Base-by-base conservation (phyloP, 2,329 filamentous ascomycete genomes). In the Trichoderma citrinoviride region DNA sequence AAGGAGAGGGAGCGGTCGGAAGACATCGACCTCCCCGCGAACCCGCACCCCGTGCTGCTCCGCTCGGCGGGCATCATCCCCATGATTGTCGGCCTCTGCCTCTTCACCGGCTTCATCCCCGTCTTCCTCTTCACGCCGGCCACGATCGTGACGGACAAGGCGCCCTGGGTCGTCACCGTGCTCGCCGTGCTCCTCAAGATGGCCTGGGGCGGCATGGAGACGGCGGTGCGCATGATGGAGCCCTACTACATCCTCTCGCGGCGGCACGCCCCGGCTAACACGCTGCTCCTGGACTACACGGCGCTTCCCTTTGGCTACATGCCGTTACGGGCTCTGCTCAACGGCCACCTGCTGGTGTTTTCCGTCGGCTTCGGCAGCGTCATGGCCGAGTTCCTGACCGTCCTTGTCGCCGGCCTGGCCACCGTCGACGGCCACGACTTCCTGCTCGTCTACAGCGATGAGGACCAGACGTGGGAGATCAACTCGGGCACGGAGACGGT, bases 261-360 rank as follows among this genome's bases (percentile, higher is more conserved):
- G 60, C 83, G 90, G 3, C 85, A 89, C 68, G 89, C 89, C 3
- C 84, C 87, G 0, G 80, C 88, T 7, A 85, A 82, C 68, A 88
- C 86, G 2, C 81, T 92, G 7, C 88, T 86, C 0, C 82, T 92
- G 10, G 90, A 92, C 75, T 92, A 92, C 74, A 90, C 88, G 0
- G 87, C 87, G 29, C 84, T 90, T 70, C 87, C 90, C 5, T 90
- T 90, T 61, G 85, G 85, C 3, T 87, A 83, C 74, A 82, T 90
- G 23, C 85, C 88, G 0, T 70, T 89, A 52, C 81, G 82, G 66
- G 88, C 88, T 3, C 77, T 89, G 10, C 67, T 85, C 40, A 91
- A 91, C 71, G 77, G 84, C 0, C 87, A 92, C 73, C 82, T 83
- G 69, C 78, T 91, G 29, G 84, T 92, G 33, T 86, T 88, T 33